phyloP scores from a whole-genome alignment of 2,329 filamentous ascomycete species.

The Xylaria digitata region DNA sequence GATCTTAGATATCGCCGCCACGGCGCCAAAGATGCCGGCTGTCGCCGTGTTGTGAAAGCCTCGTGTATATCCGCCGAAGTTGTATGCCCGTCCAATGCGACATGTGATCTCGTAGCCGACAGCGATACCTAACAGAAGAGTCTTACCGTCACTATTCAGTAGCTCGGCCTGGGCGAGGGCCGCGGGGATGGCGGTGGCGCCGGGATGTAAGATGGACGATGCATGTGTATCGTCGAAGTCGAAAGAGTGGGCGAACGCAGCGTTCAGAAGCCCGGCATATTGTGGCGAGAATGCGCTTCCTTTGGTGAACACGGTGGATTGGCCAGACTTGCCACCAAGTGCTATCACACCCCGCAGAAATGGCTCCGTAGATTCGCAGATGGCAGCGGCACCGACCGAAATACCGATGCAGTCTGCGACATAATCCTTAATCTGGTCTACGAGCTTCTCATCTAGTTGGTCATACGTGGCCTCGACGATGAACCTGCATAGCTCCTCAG shows the following conservation, averaged over 20 bases:
- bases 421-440: slow-evolving; percentile 44
- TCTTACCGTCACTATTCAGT: slow-evolving; percentile 45
- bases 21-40: slow-evolving; percentile 46
- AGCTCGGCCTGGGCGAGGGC: slow-evolving; percentile 49
- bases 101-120: slow-evolving; percentile 48
- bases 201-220: slow-evolving; percentile 55
- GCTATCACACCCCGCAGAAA: slow-evolving; percentile 53
- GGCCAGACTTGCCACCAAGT: slow-evolving; percentile 41
- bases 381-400: slow-evolving; percentile 40
- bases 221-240: slow-evolving; percentile 61
- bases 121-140: slow-evolving; percentile 48
- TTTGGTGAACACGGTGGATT: slow-evolving; percentile 51
- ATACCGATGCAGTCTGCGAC: slow-evolving; percentile 45
- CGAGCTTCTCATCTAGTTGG: slow-evolving; percentile 26
- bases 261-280: slow-evolving; percentile 56
- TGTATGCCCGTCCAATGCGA: slow-evolving; percentile 43
- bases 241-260: slow-evolving; percentile 55
- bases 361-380: slow-evolving; percentile 42
- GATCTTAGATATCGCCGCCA: slow-evolving; percentile 44
- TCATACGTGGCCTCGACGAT: slow-evolving; percentile 40
- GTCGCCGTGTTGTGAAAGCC: slow-evolving; percentile 48
- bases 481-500: slow-evolving; percentile 39
- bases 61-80: slow-evolving; percentile 43
- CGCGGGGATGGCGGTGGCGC: slow-evolving; percentile 54
- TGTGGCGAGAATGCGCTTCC: slow-evolving; percentile 51